Evolutionary conservation across 345 rosid genomes (phyloP).

Genomic region (Pistacia integerrima): DNA sequence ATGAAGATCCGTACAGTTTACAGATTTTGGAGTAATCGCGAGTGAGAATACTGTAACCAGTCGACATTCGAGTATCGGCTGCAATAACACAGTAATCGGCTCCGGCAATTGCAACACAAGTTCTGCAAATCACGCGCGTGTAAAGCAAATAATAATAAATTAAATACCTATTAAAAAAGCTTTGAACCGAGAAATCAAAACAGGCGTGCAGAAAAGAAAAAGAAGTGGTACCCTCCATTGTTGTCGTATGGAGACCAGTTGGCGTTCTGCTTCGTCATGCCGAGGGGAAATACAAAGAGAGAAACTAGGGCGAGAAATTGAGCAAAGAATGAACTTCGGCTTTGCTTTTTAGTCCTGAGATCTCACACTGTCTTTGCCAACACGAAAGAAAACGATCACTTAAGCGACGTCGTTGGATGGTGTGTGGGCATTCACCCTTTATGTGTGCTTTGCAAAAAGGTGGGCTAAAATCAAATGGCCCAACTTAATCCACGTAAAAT

Average conservation of each 20-base stretch:
- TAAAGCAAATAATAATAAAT: neutral
- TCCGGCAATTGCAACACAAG: constrained; percentile 95
- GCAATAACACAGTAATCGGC: constrained; percentile 94
- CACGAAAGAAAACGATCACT: constrained; percentile 21
- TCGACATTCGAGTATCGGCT: constrained; percentile 96
- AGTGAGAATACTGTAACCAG: constrained; percentile 84
- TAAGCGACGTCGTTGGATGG: neutral
- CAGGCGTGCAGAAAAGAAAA: constrained; percentile 1
- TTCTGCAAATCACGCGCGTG: constrained; percentile 36
- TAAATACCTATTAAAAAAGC: neutral
- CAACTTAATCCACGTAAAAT: too few species aligned
- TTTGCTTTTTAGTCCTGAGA: constrained; percentile 15
- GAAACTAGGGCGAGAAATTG: neutral
- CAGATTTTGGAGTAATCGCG: constrained; percentile 92
- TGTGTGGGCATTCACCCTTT: too few species aligned
- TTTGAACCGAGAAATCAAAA: neutral
- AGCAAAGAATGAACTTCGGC: constrained; percentile 8
- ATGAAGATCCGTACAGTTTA: constrained; percentile 52
- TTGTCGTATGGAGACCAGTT: constrained; percentile 92
- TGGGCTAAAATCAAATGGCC: too few species aligned
- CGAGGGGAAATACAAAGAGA: neutral
- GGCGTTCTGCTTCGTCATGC: constrained; percentile 83
- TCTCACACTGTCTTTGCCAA: constrained; percentile 40
- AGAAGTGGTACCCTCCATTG: constrained; percentile 84
- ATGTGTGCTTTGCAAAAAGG: too few species aligned